phyloP scores from a whole-genome alignment of 257 asterid species.

The Solanum bukasovii region DNA sequence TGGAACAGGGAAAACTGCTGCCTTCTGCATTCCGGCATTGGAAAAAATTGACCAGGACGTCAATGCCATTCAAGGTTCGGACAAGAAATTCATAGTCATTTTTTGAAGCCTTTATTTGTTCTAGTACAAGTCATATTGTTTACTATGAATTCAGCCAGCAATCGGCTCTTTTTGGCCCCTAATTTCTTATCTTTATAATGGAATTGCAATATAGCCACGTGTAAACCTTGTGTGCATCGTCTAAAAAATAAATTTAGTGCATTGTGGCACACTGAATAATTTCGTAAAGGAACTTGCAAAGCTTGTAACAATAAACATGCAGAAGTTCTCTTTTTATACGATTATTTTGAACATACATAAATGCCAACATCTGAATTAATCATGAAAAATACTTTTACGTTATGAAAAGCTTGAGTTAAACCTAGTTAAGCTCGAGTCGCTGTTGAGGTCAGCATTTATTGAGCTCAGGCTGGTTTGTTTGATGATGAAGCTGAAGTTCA shows the following conservation, averaged over 20 bases:
- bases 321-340: not conserved
- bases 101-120: not conserved
- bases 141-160: not conserved
- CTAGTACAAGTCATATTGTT: not conserved
- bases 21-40: constrained; percentile 81
- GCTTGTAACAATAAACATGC: not conserved
- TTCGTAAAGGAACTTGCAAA: not conserved
- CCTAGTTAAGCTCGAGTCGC: not conserved
- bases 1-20: constrained; percentile 95
- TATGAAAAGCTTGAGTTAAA: not conserved
- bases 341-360: not conserved
- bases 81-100: not conserved
- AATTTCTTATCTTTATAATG: not conserved
- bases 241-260: not conserved
- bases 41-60: constrained; percentile 83
- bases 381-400: not conserved
- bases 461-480: not conserved
- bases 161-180: not conserved
- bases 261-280: not conserved
- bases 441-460: not conserved
- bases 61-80: constrained; percentile 74
- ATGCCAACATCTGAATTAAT: not conserved
- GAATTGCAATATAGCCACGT: not conserved
- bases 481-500: not conserved
- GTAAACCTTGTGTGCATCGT: not conserved